Evolutionary conservation across 306 rosid genomes (phyloP).

Genomic region (Cucumis cinereus): DNA sequence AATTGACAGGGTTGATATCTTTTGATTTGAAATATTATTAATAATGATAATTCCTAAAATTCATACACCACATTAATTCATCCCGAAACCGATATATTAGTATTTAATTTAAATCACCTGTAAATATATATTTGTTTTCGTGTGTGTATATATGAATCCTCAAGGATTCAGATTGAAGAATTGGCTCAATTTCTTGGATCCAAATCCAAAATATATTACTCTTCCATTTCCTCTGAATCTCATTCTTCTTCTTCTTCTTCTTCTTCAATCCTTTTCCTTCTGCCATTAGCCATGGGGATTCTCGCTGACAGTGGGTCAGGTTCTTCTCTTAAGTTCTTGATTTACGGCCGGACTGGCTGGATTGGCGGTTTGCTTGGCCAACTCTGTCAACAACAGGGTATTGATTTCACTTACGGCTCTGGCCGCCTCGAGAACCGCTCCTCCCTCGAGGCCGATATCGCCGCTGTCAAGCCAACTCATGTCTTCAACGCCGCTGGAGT

Average conservation of each 20-base stretch:
- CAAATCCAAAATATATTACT: neutral
- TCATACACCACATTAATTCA: neutral
- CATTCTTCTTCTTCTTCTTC: neutral
- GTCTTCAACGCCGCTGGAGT: conserved; percentile 93
- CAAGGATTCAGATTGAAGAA: neutral
- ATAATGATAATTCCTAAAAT: neutral
- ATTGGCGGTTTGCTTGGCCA: conserved; percentile 71
- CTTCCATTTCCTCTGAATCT: neutral
- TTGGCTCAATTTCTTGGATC: neutral
- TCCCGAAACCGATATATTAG: neutral
- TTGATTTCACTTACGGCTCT: conserved; percentile 37
- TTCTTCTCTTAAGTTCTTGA: conserved; percentile 43
- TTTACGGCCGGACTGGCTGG: conserved; percentile 83
- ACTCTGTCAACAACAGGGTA: conserved; percentile 40
- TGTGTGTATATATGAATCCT: neutral
- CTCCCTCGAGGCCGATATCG: conserved; percentile 54
- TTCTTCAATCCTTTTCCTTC: neutral
- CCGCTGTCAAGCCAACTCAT: conserved; percentile 49
- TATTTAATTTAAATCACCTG: neutral
- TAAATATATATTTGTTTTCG: neutral
- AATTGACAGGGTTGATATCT: no score
- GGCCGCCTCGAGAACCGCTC: conserved; percentile 66
- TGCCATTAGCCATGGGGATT: conserved; percentile 41
- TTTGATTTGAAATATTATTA: neutral
- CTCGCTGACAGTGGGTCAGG: conserved; percentile 31